A percentile compares a stretch with the other conserved stretches of the same genome.
These are phyloP conservation scores for Xylaria grammica DNA, from an alignment of 495 filamentous ascomycete genomes.

Conservation along the genomic window DNA sequence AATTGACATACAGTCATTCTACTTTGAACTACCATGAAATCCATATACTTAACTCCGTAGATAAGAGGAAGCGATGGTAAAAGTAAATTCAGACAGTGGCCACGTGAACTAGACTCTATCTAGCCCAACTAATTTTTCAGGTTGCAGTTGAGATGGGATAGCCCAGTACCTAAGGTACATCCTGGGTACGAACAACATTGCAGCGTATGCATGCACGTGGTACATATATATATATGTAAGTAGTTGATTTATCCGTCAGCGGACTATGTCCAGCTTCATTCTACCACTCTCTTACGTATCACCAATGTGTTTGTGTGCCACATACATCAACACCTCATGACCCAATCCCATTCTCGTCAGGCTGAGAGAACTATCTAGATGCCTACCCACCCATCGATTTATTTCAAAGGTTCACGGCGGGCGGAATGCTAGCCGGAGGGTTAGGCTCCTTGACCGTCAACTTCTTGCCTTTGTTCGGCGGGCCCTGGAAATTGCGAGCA, in stretches of 20 bases:
- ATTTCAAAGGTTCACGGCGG: constrained; percentile 18
- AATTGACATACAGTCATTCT: background rate
- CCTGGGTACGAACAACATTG: too few relatives aligned
- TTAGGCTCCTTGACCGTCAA: constrained; percentile 34
- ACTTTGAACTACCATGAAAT: constrained; percentile 7
- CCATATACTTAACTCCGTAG: background rate
- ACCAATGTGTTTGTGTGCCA: background rate
- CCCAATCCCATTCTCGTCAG: background rate
- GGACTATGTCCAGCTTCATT: background rate
- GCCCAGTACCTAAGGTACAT: too few relatives aligned
- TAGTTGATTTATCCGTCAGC: background rate
- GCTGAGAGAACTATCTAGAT: background rate
- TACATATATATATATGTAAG: background rate
- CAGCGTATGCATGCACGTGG: too few relatives aligned
- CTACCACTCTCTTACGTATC: background rate
- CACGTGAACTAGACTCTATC: too few relatives aligned
- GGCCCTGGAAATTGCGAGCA: constrained; percentile 56
- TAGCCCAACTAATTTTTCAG: too few relatives aligned
- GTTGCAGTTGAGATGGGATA: too few relatives aligned
- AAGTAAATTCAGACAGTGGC: background rate
- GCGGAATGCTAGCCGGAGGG: constrained; percentile 27
- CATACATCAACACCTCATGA: background rate
- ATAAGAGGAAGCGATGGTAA: background rate
- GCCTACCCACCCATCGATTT: background rate
- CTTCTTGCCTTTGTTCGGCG: constrained; percentile 59